Evolutionary conservation across 2,329 filamentous ascomycete species (phyloP).

Genomic region (Penicillium decumbens): DNA sequence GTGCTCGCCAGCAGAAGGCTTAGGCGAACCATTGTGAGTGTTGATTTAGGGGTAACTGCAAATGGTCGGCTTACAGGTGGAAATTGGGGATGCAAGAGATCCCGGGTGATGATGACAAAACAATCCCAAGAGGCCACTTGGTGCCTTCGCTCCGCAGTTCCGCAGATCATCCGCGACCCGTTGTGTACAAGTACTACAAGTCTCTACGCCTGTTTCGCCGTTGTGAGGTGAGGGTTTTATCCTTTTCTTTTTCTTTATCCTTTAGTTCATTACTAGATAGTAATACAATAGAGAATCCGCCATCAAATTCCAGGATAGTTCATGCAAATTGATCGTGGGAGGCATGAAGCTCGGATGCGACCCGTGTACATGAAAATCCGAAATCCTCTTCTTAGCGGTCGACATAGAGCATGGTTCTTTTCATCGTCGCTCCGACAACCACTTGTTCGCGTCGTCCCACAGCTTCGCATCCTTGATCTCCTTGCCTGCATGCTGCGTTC

Average conservation of each 20-base stretch:
- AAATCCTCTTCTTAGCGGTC: constrained; percentile 2
- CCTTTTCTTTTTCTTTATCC: constrained; percentile 11
- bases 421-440: constrained; percentile 48
- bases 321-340: constrained; percentile 5
- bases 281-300: constrained; percentile 23
- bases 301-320: constrained; percentile 6
- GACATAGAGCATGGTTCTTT: constrained; percentile 1
- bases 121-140: constrained; percentile 34
- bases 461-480: constrained; percentile 50
- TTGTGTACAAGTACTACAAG: neutral
- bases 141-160: constrained; percentile 20
- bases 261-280: constrained; percentile 21
- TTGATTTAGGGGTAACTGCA: neutral
- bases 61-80: neutral
- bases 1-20: constrained; percentile 45
- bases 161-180: constrained; percentile 12
- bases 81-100: neutral
- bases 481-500: constrained; percentile 52
- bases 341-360: constrained; percentile 7
- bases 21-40: constrained; percentile 43
- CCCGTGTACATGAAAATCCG: constrained; percentile 9
- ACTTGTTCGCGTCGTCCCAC: constrained; percentile 58
- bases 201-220: neutral
- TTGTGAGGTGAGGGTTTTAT: neutral
- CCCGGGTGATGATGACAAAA: constrained; percentile 22